These are phyloP conservation scores for Geosmithia flava DNA, from an alignment of 2,329 filamentous ascomycete species.

Conservation along the genomic window DNA sequence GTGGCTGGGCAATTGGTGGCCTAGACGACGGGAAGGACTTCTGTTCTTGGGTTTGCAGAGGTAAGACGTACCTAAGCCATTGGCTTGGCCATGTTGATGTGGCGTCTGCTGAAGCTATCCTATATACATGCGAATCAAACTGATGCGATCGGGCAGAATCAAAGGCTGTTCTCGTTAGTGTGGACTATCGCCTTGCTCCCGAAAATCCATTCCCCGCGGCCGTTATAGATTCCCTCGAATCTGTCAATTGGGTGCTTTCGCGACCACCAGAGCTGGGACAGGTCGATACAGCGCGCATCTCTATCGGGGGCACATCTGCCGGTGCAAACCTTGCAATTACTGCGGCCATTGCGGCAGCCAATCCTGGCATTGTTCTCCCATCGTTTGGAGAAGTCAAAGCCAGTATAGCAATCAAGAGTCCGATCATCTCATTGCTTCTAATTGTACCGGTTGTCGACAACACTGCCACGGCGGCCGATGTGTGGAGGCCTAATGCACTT, in stretches of 20 bases:
- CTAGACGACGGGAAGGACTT: conserved; percentile 19
- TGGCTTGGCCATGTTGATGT: neutral
- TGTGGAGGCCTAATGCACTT: neutral
- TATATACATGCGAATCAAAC: neutral
- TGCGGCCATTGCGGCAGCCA: neutral
- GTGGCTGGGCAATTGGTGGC: conserved; percentile 24
- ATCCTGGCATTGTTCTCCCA: neutral
- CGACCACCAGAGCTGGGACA: conserved; percentile 7
- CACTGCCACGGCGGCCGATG: neutral
- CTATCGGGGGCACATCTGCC: conserved; percentile 18
- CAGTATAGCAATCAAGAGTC: conserved; percentile 1
- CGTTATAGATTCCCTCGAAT: conserved; percentile 18
- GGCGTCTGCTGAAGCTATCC: too few relatives aligned
- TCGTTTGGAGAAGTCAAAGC: neutral
- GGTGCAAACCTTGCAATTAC: conserved; percentile 9
- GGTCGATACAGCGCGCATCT: conserved; percentile 13
- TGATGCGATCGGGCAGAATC: neutral
- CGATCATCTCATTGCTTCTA: conserved; percentile 6
- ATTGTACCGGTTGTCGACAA: conserved; percentile 21
- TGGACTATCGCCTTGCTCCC: conserved; percentile 21
- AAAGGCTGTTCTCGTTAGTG: conserved; percentile 11
- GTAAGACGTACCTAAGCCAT: conserved; percentile 8
- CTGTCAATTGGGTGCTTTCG: conserved; percentile 15
- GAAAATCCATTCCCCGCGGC: conserved; percentile 21
- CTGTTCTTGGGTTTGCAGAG: conserved; percentile 16